Evolutionary conservation across 768 basidiomycete species (phyloP).

Genomic region (Termitomyces sp.): DNA sequence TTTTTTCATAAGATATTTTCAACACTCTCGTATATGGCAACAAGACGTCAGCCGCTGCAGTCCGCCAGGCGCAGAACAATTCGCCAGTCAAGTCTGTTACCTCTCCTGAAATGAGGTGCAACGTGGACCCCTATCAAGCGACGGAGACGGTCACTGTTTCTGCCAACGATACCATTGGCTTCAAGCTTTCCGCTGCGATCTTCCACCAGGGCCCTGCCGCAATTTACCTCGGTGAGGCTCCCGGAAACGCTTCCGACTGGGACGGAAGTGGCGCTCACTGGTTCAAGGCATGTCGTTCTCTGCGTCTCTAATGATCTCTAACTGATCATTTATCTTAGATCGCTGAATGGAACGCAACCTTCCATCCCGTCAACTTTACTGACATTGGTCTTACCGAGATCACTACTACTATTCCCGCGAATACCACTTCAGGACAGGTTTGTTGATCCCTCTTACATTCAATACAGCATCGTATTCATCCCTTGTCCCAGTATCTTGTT

Average conservation of each 20-base stretch:
- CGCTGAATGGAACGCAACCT: slow-evolving; percentile 24
- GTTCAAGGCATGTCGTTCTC: slow-evolving; percentile 26
- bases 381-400: slow-evolving; percentile 21
- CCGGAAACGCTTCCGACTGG: slow-evolving; percentile 28
- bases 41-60: slow-evolving; percentile 19
- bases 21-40: slow-evolving; percentile 20
- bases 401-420: slow-evolving; percentile 26
- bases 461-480: background rate
- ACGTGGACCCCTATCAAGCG: slow-evolving; percentile 26
- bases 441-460: background rate
- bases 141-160: slow-evolving; percentile 27
- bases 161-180: slow-evolving; percentile 25
- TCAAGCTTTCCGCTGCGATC: slow-evolving; percentile 26
- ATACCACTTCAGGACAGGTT: slow-evolving; percentile 29
- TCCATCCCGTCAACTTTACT: slow-evolving; percentile 23
- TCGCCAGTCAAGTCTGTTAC: slow-evolving; percentile 34
- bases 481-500: slow-evolving; percentile 22
- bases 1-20: slow-evolving; percentile 21
- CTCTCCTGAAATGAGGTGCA: slow-evolving; percentile 30
- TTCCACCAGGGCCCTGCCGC: slow-evolving; percentile 34
- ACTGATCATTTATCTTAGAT: slow-evolving; percentile 10
- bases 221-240: slow-evolving; percentile 36
- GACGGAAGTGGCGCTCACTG: slow-evolving; percentile 33
- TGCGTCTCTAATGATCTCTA: background rate
- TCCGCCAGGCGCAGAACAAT: slow-evolving; percentile 34